Base-by-base conservation (phyloP, 2,329 filamentous ascomycete species). In the Zymoseptoria brevis region DNA sequence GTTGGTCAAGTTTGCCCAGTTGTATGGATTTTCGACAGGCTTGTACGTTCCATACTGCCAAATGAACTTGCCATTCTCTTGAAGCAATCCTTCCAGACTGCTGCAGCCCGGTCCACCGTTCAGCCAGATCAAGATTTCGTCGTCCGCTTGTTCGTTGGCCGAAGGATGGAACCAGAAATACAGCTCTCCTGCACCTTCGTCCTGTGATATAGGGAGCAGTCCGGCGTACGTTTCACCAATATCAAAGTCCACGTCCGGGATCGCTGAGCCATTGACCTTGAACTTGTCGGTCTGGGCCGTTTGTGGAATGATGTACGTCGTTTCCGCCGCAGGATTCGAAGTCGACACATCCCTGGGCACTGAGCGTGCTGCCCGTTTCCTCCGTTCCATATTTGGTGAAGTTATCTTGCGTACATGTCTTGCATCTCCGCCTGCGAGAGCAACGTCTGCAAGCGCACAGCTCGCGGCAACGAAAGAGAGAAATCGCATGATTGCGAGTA, bases 1-100 rank as follows among this genome's bases (percentile, higher is more conserved):
- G 60, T 78, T 78, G 2, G 76, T 77, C 41, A 68, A 73, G 54
- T 87, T 87, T 58, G 83, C 69, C 75, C 76, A 79, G 41, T 73
- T 75, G 70, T 75, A 79, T 1, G 75, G 75, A 64, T 80, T 80
- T 65, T 75, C 72, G 13, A 79, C 75, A 0, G 77, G 74, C 53
- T 69, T 64, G 68, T 69, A 68, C 3, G 73, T 75, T 49, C 73
- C 74, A 65, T 76, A 79, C 60, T 79, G 76, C 77, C 77, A 79
- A 50, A 78, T 66, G 56, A 80, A 72, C 65, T 69, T 69, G 4
- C 70, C 70, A 53, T 79, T 80, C 68, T 80, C 78, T 58, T 80
- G 77, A 19, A 80, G 66, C 54, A 80, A 71, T 3, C 78, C 78
- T 60, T 80, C 77, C 24, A 80, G 70, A 50, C 64, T 68, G 4